Evolutionary conservation across 2,329 filamentous ascomycete species (phyloP).

Genomic region (Penicillium sp.): DNA sequence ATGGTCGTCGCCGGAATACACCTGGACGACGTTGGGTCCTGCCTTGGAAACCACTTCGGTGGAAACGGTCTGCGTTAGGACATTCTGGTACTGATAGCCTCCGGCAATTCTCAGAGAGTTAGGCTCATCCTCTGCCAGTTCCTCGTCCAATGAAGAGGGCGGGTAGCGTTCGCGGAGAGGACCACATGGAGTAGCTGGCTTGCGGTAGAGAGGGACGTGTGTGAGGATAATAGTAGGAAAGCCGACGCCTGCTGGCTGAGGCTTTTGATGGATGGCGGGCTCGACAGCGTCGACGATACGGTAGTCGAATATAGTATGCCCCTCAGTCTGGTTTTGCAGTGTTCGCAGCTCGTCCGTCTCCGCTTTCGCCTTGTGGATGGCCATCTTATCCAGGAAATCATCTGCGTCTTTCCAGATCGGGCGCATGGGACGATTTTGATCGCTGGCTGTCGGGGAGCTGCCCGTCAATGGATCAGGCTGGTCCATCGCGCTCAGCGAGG

Average conservation of each 20-base stretch:
- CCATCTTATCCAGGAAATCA: conserved; percentile 70
- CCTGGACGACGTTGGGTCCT: conserved; percentile 72
- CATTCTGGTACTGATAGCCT: conserved; percentile 97
- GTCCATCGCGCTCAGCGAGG: conserved; percentile 77
- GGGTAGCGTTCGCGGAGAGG: conserved; percentile 82
- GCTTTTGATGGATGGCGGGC: conserved; percentile 33
- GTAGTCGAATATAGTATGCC: conserved; percentile 56
- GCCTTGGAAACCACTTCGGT: conserved; percentile 72
- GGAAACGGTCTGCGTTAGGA: conserved; percentile 75
- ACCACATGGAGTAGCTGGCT: conserved; percentile 81
- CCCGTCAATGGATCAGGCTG: conserved; percentile 53
- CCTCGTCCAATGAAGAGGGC: conserved; percentile 63
- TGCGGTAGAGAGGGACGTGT: conserved; percentile 85
- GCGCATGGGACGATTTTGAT: conserved; percentile 53
- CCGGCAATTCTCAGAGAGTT: conserved; percentile 75
- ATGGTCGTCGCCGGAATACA: conserved; percentile 96
- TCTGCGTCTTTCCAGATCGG: conserved; percentile 73
- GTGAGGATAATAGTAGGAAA: conserved; percentile 87
- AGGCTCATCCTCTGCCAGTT: conserved; percentile 60
- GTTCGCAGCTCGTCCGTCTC: conserved; percentile 67
- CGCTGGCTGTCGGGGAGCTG: conserved; percentile 42
- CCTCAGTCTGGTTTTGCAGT: conserved; percentile 61
- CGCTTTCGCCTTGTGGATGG: conserved; percentile 64
- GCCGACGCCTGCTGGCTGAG: conserved; percentile 46
- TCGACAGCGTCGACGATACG: conserved; percentile 58